Base-by-base conservation (phyloP, 1,284 basidiomycete genomes). In the Ustilago sp. region DNA sequence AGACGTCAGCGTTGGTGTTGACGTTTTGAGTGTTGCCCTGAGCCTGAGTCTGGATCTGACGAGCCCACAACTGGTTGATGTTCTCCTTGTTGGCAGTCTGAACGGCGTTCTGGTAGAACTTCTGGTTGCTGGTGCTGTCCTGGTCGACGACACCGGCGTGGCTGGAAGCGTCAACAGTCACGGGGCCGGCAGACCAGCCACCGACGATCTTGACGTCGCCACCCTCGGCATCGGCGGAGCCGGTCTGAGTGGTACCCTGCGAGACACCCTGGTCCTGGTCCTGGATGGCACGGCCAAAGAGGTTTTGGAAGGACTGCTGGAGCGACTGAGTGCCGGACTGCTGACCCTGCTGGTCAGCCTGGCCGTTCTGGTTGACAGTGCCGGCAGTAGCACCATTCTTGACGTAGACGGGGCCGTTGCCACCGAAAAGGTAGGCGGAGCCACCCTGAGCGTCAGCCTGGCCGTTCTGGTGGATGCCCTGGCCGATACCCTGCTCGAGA, bases 391-490 rank as follows among this genome's bases (percentile, higher is more conserved):
- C 65, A 28, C 60, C 60, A 34, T 59, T 45, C 43, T 66, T 60
- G 58, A 73, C 58, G 53, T 64, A 61, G 34, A 57, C 60, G 13
- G 60, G 47, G 15, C 61, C 57, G 58, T 66, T 68, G 54, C 53
- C 60, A 19, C 70, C 70, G 17, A 60, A 57, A 31, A 73, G 56
- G 52, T 63, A 63, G 41, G 70, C 65, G 15, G 61, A 63, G 39
- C 70, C 70, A 52, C 70, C 70, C 57, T 63, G 48, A 15, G 65
- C 70, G 54, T 63, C 41, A 23, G 64, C 64, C 38, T 59, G 34
- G 32, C 70, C 70, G 51, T 63, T 60, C 64, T 72, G 70, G 56
- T 59, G 47, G 58, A 72, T 67, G 8, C 70, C 70, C 64, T 72
- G 70, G 57, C 32, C 35, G 57, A 72, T 72, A 34, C 70, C 70